Evolutionary conservation across 2,329 filamentous ascomycete genomes (phyloP).

Genomic region (Microcera coccophila): DNA sequence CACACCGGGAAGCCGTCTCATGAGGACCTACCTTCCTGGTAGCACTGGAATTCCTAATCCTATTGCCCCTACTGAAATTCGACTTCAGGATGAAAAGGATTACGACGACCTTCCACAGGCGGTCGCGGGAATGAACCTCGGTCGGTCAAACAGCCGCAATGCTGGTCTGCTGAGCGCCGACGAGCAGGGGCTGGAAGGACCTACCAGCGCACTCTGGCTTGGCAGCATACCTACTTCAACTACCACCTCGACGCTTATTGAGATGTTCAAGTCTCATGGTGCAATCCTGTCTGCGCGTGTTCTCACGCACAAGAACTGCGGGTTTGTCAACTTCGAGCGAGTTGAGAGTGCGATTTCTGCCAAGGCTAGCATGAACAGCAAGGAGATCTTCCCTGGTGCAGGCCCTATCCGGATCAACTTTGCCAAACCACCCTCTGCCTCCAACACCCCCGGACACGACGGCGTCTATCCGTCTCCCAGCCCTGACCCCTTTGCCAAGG

Average conservation of each 20-base stretch:
- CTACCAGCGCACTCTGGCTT: slow-evolving; percentile 92
- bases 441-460: slow-evolving; percentile 83
- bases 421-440: slow-evolving; percentile 88
- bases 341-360: slow-evolving; percentile 88
- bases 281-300: slow-evolving; percentile 88
- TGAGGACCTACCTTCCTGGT: slow-evolving; percentile 73
- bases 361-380: slow-evolving; percentile 84
- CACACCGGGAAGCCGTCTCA: slow-evolving; percentile 61
- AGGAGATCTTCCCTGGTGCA: slow-evolving; percentile 96
- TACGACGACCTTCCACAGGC: slow-evolving; percentile 78
- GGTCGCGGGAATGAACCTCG: slow-evolving; percentile 75
- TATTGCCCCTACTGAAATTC: slow-evolving; percentile 71
- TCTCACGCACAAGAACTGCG: slow-evolving; percentile 97
- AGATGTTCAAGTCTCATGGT: slow-evolving; percentile 93
- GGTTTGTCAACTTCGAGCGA: slow-evolving; percentile 95
- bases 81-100: slow-evolving; percentile 69
- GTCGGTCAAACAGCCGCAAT: slow-evolving; percentile 61
- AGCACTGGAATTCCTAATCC: slow-evolving; percentile 66
- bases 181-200: slow-evolving; percentile 78
- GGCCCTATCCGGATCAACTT: slow-evolving; percentile 95
- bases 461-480: slow-evolving; percentile 87
- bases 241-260: slow-evolving; percentile 87
- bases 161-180: slow-evolving; percentile 67
- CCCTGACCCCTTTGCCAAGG: slow-evolving; percentile 73
- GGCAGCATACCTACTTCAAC: slow-evolving; percentile 97